phyloP scores from a whole-genome alignment of 2,329 filamentous ascomycete species.

The Incumbomyces lentus region DNA sequence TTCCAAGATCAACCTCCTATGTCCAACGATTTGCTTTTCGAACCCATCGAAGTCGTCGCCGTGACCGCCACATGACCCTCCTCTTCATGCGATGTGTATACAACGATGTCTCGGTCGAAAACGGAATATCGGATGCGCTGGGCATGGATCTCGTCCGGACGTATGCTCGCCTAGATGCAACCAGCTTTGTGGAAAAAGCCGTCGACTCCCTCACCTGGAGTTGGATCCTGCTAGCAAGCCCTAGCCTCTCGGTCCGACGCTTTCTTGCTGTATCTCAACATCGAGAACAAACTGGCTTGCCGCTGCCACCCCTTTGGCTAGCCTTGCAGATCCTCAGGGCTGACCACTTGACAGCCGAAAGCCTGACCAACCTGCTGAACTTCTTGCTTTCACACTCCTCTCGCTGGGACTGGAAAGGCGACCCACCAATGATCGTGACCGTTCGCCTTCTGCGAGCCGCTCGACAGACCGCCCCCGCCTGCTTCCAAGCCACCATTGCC shows the following conservation, averaged over 20 bases:
- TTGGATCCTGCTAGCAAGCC: slow-evolving; percentile 35
- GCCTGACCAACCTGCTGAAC: slow-evolving; percentile 10
- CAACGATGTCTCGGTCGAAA: neutral
- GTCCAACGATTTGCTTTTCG: neutral
- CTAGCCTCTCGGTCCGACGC: slow-evolving; percentile 27
- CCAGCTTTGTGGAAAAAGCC: slow-evolving; percentile 17
- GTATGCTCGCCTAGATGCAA: neutral
- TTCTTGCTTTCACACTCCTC: neutral
- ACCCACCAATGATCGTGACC: slow-evolving; percentile 24
- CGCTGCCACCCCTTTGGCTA: slow-evolving; percentile 36
- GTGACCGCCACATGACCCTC: neutral
- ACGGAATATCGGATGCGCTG: neutral
- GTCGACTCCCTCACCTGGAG: slow-evolving; percentile 36
- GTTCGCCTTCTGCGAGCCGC: slow-evolving; percentile 42
- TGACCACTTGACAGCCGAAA: slow-evolving; percentile 28
- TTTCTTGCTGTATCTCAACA: slow-evolving; percentile 26
- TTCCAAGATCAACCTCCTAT: neutral
- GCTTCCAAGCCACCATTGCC: slow-evolving; percentile 30
- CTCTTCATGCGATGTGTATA: slow-evolving; percentile 2
- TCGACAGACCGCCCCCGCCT: slow-evolving; percentile 38
- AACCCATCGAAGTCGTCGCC: neutral
- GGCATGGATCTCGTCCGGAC: neutral
- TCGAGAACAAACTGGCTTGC: slow-evolving; percentile 5
- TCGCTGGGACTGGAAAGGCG: neutral
- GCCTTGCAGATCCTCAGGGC: slow-evolving; percentile 38